Evolutionary conservation across 2,329 filamentous ascomycete genomes (phyloP), one percentile per base, ranked within the genome.

Genomic region (Purpureocillium lavendulum): DNA sequence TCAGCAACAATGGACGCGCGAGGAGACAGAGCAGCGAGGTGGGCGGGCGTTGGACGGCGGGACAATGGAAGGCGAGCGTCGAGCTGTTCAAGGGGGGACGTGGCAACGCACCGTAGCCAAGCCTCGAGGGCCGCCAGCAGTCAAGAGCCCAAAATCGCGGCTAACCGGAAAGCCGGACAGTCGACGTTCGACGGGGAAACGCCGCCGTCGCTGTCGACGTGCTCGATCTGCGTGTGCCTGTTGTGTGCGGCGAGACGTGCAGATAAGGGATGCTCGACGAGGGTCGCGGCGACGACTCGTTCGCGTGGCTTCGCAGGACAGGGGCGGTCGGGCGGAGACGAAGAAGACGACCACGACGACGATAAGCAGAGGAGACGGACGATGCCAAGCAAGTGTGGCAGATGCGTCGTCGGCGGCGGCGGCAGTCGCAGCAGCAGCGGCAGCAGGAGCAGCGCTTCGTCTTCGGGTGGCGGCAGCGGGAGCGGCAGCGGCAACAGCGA

Each of bases 121-220:
- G 41, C 47, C 47, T 48, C 47, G 38, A 36, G 36, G 43, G 40
- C 45, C 41, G 42, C 40, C 35, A 36, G 40, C 40, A 35, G 38
- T 40, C 38, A 36, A 44, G 45, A 50, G 44, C 45, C 46, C 45
- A 48, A 43, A 52, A 49, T 47, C 36, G 46, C 45, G 44, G 50
- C 47, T 45, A 45, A 42, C 44, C 44, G 44, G 48, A 42, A 47
- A 44, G 38, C 18, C 35, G 32, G 33, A 32, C 31, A 32, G 40
- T 51, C 48, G 55, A 55, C 55, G 54, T 15, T 51, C 48, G 55
- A 52, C 55, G 54, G 54, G 50, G 30, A n/a, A 38, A 53, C 49
- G 54, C 55, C 54, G 54, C 50, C 53, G 54, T 54, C 51, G 48
- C 48, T 13, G 29, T 55, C 54, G 52, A 51, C 49, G 24, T 33